phyloP scores from a whole-genome alignment of 768 basidiomycete genomes.

The Hygrocybe coccinea region DNA sequence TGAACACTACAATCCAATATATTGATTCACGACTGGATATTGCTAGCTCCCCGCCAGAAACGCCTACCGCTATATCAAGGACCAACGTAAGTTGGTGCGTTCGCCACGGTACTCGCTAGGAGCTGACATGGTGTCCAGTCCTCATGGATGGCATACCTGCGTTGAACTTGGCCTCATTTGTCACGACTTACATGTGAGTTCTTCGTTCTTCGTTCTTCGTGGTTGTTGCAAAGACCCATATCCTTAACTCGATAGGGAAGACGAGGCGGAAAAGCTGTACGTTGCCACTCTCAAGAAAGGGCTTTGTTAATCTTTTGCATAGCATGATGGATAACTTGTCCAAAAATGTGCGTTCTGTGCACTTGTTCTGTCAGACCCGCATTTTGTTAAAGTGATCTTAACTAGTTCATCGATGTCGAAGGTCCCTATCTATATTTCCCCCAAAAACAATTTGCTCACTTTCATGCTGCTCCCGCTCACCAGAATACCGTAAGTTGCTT shows the following conservation, averaged over 20 bases:
- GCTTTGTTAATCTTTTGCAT: not conserved
- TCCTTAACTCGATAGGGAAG: not conserved
- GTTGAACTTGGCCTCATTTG: conserved; percentile 62
- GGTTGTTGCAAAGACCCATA: too few species aligned
- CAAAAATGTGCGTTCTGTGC: conserved; percentile 46
- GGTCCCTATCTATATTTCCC: not conserved
- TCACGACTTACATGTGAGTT: conserved; percentile 58
- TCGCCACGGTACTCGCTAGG: not conserved
- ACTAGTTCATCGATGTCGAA: conserved; percentile 1
- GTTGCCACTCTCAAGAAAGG: not conserved
- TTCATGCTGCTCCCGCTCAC: not conserved
- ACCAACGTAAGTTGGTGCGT: not conserved
- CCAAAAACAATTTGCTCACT: not conserved
- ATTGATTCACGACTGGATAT: not conserved
- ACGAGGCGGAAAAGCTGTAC: conserved; percentile 12
- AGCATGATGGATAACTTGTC: conserved; percentile 55
- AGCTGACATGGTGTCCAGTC: not conserved
- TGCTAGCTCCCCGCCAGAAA: not conserved
- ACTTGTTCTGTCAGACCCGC: not conserved
- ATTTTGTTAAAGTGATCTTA: not conserved
- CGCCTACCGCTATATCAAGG: conserved; percentile 5
- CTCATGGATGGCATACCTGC: conserved; percentile 48
- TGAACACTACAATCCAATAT: not conserved
- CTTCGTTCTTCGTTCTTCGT: conserved; percentile 11
- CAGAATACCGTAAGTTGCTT: not conserved